These are phyloP conservation scores for Colletotrichum acutatum DNA, from an alignment of 2,329 filamentous ascomycete genomes.

Conservation along the genomic window DNA sequence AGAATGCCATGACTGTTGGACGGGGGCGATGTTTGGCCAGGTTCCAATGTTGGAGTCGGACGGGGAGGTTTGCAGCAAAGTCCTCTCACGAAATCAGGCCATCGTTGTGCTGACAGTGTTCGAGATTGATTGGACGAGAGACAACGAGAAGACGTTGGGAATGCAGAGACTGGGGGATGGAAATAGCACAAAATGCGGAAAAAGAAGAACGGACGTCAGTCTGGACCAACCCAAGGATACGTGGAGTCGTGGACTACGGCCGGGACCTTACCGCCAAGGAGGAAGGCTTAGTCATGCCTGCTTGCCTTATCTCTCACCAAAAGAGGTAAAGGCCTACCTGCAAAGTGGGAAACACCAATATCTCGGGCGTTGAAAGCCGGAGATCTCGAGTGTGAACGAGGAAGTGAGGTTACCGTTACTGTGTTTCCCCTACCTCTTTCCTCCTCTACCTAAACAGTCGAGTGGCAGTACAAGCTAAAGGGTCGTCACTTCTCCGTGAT, in stretches of 20 bases:
- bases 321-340: background rate
- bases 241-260: no score
- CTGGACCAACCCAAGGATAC: no score
- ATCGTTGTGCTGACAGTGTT: slow-evolving; percentile 3
- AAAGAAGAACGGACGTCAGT: background rate
- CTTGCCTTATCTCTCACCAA: background rate
- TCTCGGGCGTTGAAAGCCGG: background rate
- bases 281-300: background rate
- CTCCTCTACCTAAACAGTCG: background rate
- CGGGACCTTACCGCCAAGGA: background rate
- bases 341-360: background rate
- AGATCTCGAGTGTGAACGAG: background rate
- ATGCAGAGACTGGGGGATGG: background rate
- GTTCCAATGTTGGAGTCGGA: background rate
- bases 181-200: background rate
- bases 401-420: background rate
- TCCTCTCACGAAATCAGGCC: background rate
- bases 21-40: background rate
- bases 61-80: background rate
- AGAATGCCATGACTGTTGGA: background rate
- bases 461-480: background rate
- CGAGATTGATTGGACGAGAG: background rate
- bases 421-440: background rate
- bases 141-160: background rate
- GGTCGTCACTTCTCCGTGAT: background rate